A percentile compares a stretch with the other conserved stretches of the same genome.
These are phyloP conservation scores for Globisporangium alternatum DNA, from an alignment of 352 stramenopile species.

Conservation along the genomic window DNA sequence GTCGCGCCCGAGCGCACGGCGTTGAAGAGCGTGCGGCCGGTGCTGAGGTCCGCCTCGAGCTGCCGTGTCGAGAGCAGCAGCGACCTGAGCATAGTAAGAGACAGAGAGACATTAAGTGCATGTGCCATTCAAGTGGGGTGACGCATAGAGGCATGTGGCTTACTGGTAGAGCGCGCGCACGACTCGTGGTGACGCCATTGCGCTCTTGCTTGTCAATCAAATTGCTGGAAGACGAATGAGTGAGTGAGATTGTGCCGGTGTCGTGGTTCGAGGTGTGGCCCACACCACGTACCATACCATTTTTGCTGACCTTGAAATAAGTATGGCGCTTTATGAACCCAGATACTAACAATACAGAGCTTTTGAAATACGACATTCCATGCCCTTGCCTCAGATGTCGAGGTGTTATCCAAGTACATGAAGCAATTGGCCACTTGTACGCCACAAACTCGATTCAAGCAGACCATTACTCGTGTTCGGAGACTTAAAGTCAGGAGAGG, in stretches of 20 bases:
- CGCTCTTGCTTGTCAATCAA: slow-evolving; percentile 4
- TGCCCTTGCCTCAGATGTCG: neutral
- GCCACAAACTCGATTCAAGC: neutral
- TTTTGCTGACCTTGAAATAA: neutral
- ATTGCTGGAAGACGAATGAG: neutral
- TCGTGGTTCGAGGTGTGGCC: neutral
- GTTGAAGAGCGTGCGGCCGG: slow-evolving; percentile 50
- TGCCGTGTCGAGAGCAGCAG: slow-evolving; percentile 53
- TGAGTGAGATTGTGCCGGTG: neutral
- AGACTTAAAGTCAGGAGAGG: neutral
- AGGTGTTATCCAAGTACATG: neutral
- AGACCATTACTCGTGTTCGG: neutral
- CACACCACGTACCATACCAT: neutral
- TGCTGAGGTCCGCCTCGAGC: slow-evolving; percentile 48
- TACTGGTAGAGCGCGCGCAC: slow-evolving; percentile 45
- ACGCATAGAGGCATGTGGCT: neutral
- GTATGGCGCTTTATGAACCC: neutral
- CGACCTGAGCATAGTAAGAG: slow-evolving; percentile 22
- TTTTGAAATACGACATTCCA: neutral
- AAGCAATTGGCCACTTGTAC: neutral
- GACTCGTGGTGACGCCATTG: slow-evolving; percentile 24
- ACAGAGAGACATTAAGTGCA: neutral
- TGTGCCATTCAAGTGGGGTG: too few species aligned
- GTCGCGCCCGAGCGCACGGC: slow-evolving; percentile 65
- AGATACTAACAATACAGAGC: neutral